Evolutionary conservation across 139 green algal species (phyloP).

Genomic region (Chlamydomonas urium): DNA sequence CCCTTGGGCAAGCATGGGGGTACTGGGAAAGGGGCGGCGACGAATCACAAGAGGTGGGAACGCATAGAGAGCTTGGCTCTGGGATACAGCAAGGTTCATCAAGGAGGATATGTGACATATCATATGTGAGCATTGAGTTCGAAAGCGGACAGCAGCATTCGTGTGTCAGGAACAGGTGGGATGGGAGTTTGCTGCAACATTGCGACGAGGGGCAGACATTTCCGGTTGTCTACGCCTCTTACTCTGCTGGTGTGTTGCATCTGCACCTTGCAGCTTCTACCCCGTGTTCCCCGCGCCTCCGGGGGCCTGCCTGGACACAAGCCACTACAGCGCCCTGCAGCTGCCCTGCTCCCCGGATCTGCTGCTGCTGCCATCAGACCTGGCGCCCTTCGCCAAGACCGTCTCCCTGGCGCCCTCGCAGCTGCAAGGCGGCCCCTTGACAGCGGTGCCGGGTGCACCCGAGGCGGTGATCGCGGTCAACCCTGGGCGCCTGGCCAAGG

Average conservation of each 20-base stretch:
- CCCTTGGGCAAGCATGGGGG: no score
- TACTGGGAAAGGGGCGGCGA: no score
- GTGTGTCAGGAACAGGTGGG: no score
- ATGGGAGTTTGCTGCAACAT: no score
- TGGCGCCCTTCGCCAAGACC: constrained; percentile 86
- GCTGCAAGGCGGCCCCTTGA: not conserved
- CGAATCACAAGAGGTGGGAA: no score
- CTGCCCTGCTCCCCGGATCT: constrained; percentile 73
- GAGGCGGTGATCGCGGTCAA: constrained; percentile 63
- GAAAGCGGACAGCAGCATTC: no score
- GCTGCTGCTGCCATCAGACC: constrained; percentile 89
- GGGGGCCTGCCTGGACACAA: constrained; percentile 72
- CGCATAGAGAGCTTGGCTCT: no score
- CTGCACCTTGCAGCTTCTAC: constrained; percentile 73
- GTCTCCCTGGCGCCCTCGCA: constrained; percentile 19
- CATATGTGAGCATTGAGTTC: no score
- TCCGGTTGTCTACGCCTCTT: not conserved
- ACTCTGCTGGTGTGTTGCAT: not conserved
- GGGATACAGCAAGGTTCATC: no score
- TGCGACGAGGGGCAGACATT: not conserved
- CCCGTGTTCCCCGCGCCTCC: constrained; percentile 78
- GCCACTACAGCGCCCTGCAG: constrained; percentile 43
- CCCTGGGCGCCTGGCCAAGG: constrained; percentile 73
- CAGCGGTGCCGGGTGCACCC: not conserved
- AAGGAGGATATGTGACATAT: no score